Base-by-base conservation (phyloP, 306 rosid genomes). In the Cotoneaster glaucophyllus region DNA sequence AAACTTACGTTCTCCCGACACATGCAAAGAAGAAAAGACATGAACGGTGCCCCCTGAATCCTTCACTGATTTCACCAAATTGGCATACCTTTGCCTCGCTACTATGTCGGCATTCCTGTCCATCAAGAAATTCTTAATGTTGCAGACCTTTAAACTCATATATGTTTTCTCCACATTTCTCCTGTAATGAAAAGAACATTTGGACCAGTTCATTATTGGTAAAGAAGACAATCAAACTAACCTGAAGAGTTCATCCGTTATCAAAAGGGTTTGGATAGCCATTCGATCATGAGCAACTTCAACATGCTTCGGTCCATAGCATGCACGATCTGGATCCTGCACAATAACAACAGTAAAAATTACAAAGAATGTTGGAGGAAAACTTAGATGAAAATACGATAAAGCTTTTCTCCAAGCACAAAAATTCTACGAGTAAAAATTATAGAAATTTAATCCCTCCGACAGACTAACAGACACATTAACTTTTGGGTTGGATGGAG, bases 1-100 rank as follows among this genome's bases (percentile, higher is more conserved):
- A 74, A 69, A 87, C 98, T 95, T 68, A 95, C 99, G 97, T 80
- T 95, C 99, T 72, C 99, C 99, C 22, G 99, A 92, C 76, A 92
- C 96, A 44, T 95, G 99, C 97, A 95, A 57, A 64, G 97, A 89
- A 48, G 99, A 95, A 87, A 95, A 95, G 37, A 92, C 84, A 80
- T 92, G 97, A 77, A 92, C 97, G 43, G 83, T 69, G 77, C 99
- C 99, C n/a, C 97, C 97, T 25, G 92, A 87, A 79, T 83, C 87
- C 85, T 88, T 90, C 52, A 92, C 96, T 6, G 97, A 87, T 64
- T 90, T 87, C 74, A 92, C 99, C 81, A 95, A 87, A 78, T 83
- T 88, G 73, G 86, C 99, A 72, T 82, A 95, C 76, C 82, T 90
- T 79, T 84, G 59, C 87, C 99, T 87, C 19, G 80, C 70, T 39